Percentiles rank a stretch among this genome's conserved stretches.
phyloP scores from a whole-genome alignment of 768 basidiomycete species.

The Termitomyces sp. region DNA sequence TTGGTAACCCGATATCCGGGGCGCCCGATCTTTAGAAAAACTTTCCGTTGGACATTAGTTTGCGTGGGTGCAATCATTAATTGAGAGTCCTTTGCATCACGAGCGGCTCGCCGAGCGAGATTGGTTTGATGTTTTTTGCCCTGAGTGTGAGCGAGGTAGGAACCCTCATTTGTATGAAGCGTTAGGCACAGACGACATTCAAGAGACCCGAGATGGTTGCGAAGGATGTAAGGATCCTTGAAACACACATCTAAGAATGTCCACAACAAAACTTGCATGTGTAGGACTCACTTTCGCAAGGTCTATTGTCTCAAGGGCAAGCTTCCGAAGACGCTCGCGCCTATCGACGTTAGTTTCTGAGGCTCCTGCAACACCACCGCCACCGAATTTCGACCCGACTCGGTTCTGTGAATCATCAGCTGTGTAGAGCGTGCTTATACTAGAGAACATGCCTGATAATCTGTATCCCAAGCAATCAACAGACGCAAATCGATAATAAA shows the following conservation, averaged over 20 bases:
- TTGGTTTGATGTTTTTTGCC: constrained; percentile 99
- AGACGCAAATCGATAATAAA: constrained; percentile 3
- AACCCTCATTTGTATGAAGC: constrained; percentile 98
- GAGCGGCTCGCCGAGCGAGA: constrained; percentile 93
- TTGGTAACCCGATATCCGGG: constrained; percentile 97
- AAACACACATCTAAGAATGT: constrained; percentile 3
- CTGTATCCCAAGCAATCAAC: constrained; percentile 27
- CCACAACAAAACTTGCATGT: neutral
- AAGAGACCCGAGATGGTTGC: constrained; percentile 96
- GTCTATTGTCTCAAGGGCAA: constrained; percentile 96
- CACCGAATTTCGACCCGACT: constrained; percentile 93
- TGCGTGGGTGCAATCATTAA: constrained; percentile 84
- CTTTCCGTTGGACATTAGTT: constrained; percentile 79
- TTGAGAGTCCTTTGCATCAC: constrained; percentile 91
- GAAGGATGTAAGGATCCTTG: constrained; percentile 96
- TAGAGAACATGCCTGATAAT: constrained; percentile 54
- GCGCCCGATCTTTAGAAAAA: constrained; percentile 95
- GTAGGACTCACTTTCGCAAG: constrained; percentile 73
- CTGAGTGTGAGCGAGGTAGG: constrained; percentile 97
- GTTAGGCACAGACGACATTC: constrained; percentile 98
- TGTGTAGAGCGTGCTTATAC: neutral
- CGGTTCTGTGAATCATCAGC: constrained; percentile 61
- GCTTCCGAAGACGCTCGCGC: constrained; percentile 88
- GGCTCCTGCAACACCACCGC: constrained; percentile 92
- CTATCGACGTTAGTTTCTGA: constrained; percentile 95